These are phyloP conservation scores for Acacia concinna DNA, from an alignment of 331 rosid genomes.

Conservation along the genomic window DNA sequence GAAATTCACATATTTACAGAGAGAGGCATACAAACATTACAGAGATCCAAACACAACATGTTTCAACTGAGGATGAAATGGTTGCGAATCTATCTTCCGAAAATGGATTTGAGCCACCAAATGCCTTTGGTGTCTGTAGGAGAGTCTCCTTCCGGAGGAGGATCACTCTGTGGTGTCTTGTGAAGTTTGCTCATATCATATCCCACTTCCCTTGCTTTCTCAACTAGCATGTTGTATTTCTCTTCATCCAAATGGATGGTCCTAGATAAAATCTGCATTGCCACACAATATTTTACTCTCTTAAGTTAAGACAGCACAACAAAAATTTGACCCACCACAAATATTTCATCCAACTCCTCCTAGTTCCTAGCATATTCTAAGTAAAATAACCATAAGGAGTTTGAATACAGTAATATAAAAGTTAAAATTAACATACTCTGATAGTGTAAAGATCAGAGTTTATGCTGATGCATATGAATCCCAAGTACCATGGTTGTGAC, in stretches of 20 bases:
- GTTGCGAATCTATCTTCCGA: conserved; percentile 48
- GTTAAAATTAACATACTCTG: no score
- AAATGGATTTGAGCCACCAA: conserved; percentile 88
- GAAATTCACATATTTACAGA: not conserved
- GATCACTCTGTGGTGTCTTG: conserved; percentile 75
- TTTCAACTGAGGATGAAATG: not conserved
- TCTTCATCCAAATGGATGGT: conserved; percentile 56
- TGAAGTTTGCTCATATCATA: conserved; percentile 87
- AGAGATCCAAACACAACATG: not conserved
- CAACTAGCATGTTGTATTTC: conserved; percentile 56
- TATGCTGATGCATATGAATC: not conserved
- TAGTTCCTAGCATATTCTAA: not conserved
- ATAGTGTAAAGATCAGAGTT: not conserved
- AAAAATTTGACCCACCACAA: not conserved
- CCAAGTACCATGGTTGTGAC: not conserved
- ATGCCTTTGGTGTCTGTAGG: conserved; percentile 81
- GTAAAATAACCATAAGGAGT: not conserved
- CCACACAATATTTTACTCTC: not conserved
- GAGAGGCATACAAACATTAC: not conserved
- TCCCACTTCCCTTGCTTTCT: conserved; percentile 62
- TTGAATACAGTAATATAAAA: no score
- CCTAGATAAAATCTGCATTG: conserved; percentile 63
- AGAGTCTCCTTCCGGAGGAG: conserved; percentile 67
- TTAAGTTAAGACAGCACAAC: not conserved
- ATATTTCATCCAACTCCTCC: not conserved